Percentiles rank a stretch among this genome's conserved stretches.
These are phyloP conservation scores for Boletus reticuloceps DNA, from an alignment of 768 basidiomycete species.

Conservation along the genomic window DNA sequence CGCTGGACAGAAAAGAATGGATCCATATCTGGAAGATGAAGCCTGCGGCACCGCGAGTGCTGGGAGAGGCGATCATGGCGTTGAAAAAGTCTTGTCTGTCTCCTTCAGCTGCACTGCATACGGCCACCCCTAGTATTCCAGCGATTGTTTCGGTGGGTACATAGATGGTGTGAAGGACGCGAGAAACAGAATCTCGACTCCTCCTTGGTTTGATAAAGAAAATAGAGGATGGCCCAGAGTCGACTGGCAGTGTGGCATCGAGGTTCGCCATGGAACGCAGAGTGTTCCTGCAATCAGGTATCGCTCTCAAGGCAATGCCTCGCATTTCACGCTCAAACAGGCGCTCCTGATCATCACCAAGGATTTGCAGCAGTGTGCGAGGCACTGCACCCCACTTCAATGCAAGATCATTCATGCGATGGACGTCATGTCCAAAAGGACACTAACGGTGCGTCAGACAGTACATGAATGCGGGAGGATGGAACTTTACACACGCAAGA, in stretches of 20 bases:
- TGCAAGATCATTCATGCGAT: not conserved
- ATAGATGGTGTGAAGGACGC: not conserved
- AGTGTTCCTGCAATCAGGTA: not conserved
- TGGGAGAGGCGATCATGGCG: not conserved
- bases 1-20: not conserved
- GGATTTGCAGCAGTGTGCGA: not conserved
- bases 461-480: not conserved
- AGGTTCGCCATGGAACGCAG: not conserved
- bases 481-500: slow-evolving; percentile 1
- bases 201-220: not conserved
- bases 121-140: not conserved
- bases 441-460: not conserved
- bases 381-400: not conserved
- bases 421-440: not conserved
- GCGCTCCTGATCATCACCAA: not conserved
- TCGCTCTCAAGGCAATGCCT: not conserved
- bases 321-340: not conserved
- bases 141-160: not conserved
- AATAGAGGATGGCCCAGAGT: not conserved
- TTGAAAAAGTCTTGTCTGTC: slow-evolving; percentile 6
- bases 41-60: not conserved
- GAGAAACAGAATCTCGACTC: not conserved
- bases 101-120: not conserved
- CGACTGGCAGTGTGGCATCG: not conserved
- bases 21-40: slow-evolving; percentile 3